These are phyloP conservation scores for Aureobasidium musti DNA, from an alignment of 2,329 filamentous ascomycete genomes.

Conservation along the genomic window DNA sequence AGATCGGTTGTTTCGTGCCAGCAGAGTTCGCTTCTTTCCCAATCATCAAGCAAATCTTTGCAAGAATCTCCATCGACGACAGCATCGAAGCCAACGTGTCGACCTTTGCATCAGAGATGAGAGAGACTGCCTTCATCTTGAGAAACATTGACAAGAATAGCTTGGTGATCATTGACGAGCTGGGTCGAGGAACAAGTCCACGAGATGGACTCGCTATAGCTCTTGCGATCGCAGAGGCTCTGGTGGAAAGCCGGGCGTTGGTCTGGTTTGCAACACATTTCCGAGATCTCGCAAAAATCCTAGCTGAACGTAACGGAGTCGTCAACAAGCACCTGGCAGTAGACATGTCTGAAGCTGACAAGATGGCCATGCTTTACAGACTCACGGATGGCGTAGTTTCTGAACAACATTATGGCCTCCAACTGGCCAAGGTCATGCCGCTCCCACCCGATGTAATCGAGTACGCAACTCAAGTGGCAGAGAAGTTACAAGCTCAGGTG, in stretches of 20 bases:
- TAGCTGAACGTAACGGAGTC: constrained; percentile 74
- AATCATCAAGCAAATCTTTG: constrained; percentile 80
- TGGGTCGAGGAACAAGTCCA: constrained; percentile 87
- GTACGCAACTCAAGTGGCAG: constrained; percentile 66
- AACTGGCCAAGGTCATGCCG: constrained; percentile 72
- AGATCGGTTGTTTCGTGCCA: constrained; percentile 88
- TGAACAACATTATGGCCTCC: constrained; percentile 79
- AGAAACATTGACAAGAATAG: constrained; percentile 71
- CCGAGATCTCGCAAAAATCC: constrained; percentile 72
- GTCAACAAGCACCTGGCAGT: constrained; percentile 80
- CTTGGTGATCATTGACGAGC: constrained; percentile 71
- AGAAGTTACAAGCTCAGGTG: constrained; percentile 55
- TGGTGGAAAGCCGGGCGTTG: constrained; percentile 73
- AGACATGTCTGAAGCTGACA: constrained; percentile 57
- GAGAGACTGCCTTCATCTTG: constrained; percentile 91
- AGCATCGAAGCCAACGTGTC: constrained; percentile 88
- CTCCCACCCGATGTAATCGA: constrained; percentile 69
- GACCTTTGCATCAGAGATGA: constrained; percentile 93
- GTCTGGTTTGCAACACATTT: constrained; percentile 98
- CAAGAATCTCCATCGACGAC: constrained; percentile 82
- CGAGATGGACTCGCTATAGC: constrained; percentile 87
- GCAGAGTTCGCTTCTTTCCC: constrained; percentile 80
- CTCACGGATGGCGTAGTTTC: constrained; percentile 70
- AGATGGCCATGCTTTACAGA: constrained; percentile 86
- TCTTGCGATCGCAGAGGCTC: constrained; percentile 82